Evolutionary conservation across 805 yeast species (phyloP), one percentile per base, ranked within the genome.

Genomic region (Candida endomychidarum): DNA sequence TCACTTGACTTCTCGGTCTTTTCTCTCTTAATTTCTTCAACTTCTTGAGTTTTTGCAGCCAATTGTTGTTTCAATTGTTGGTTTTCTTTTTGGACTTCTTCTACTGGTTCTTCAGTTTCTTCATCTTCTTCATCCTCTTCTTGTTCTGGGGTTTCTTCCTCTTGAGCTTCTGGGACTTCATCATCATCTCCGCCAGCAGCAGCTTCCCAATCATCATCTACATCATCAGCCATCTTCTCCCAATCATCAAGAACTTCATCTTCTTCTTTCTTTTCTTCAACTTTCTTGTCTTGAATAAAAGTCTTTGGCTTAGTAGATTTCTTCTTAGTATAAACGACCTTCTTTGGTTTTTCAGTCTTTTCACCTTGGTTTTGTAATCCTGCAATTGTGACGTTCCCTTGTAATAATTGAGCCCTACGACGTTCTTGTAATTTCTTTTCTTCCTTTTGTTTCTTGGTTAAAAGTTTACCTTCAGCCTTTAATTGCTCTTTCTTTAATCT

Each of bases 401-500:
- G 38, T 49, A 91, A 74, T 46, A 91, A 72, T 55, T 83, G 89
- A 49, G 86, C 86, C 63, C 95, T 85, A 70, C 98, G 88, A 60
- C 86, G 85, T 58, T 91, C 97, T 55, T 82, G 78, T 28, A 81
- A 64, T 39, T 81, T 86, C 69, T 86, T 86, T 61, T 89, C 96
- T 64, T 89, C 96, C 67, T 86, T 88, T 74, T 93, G 99, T 60
- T 90, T 91, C 72, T 87, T 93, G 44, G 96, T 86, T 58, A 93
- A 69, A 40, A 83, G 80, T 60, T 93, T 93, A 57, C 99, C 99
- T 67, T 91, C 97, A 24, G 96, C 93, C 67, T 86, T 87, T 61
- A 93, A 79, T 67, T 87, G 91, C 56, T 93, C 99, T 51, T 78
- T 83, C 73, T 85, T 89, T 44, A 77, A 75, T 66, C 77, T 84